A percentile compares a stretch with the other conserved stretches of the same genome.
Evolutionary conservation across 1,139 yeast genomes (phyloP).

Genomic region (Pichia sp.): DNA sequence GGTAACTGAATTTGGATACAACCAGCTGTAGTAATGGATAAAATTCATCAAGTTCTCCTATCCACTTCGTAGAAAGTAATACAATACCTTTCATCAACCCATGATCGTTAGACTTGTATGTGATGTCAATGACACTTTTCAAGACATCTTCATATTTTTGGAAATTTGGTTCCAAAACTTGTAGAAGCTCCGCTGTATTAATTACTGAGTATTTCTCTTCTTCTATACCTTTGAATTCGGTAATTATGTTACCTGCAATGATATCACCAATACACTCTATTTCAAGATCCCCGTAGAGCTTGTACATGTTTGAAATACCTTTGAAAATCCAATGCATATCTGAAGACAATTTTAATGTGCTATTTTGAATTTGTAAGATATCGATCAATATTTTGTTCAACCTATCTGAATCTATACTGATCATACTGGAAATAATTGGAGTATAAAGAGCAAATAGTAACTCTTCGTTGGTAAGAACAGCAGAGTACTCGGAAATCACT

Average conservation of each 20-base stretch:
- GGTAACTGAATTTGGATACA: neutral
- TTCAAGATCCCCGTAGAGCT: neutral
- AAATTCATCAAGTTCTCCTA: neutral
- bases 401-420: neutral
- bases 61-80: conserved; percentile 7
- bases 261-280: conserved; percentile 1
- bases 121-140: neutral
- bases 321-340: conserved; percentile 13
- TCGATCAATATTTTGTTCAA: neutral
- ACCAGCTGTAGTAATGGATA: neutral
- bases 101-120: neutral
- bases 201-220: conserved; percentile 1
- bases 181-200: neutral
- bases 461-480: neutral
- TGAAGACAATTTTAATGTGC: neutral
- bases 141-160: conserved; percentile 1
- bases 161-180: conserved; percentile 8
- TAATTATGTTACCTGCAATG: neutral
- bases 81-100: conserved; percentile 4
- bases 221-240: neutral
- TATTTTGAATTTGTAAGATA: neutral
- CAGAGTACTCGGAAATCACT: neutral
- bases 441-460: neutral
- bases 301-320: conserved; percentile 2
- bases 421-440: neutral